Evolutionary conservation across 148 eudicot genomes (phyloP), one percentile per base, ranked within the genome.

Genomic region (Linanthus parryae): DNA sequence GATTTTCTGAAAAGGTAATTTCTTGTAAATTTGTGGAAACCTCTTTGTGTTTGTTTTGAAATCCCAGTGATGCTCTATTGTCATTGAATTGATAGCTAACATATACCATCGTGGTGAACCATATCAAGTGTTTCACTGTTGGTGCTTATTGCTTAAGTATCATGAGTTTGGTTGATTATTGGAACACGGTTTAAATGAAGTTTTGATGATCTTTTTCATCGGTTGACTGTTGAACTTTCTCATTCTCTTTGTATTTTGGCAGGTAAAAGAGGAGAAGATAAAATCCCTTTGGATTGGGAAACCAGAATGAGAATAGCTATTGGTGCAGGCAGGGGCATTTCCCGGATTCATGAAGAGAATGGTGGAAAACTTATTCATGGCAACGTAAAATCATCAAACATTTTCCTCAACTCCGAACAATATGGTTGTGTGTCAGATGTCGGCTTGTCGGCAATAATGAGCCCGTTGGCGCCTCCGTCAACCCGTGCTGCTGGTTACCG

Each of bases 401-500:
- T 90, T 51, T 85, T 85, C 66, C 91, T 90, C 39, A 74, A 78
- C 70, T 50, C 85, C 28, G 56, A 54, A 17, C 62, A 77, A 28
- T 72, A 60, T n/a, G 91, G 91, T 0, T 71, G 76, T 36, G 70
- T 90, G 30, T 80, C 97, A 1, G 95, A 90, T 63, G 62, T 80
- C 8, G 95, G 97, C 30, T 49, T 85, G 10, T 75, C 95, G 14
- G 22, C 85, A 21, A 59, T 90, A 42, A 83, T 83, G 88, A 74
- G 83, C 48, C 61, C 88, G 8, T 50, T 85, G 11, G 78, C 88
- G 43, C 88, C 79, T 8, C 91, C 88, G 7, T 76, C 73, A 13
- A 77, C 90, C 11, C 88, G 95, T 8, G 88, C 91, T 27, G 75
- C 97, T 2, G 97, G 91, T 5, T 90, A 80, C 44, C 87, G 92